phyloP scores from a whole-genome alignment of 2,329 filamentous ascomycete species.

The Bipolaris cookei region DNA sequence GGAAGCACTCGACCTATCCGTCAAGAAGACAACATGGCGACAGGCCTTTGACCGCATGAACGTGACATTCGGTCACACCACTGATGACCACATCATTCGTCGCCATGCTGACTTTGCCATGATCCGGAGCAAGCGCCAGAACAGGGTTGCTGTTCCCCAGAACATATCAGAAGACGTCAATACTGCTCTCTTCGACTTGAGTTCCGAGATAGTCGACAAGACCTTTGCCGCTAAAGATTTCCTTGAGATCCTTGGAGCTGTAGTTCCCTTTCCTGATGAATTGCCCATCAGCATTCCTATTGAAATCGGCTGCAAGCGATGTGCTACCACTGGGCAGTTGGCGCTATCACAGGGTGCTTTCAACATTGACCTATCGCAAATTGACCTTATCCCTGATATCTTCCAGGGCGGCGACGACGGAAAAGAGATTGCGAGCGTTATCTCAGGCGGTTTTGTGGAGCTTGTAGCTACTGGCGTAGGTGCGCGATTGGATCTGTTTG shows the following conservation, averaged over 20 bases:
- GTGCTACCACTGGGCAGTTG: slow-evolving; percentile 41
- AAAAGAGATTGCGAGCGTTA: slow-evolving; percentile 34
- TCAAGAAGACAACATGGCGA: slow-evolving; percentile 35
- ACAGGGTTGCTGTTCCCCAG: slow-evolving; percentile 28
- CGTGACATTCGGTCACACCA: slow-evolving; percentile 43
- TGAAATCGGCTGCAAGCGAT: slow-evolving; percentile 48
- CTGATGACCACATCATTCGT: slow-evolving; percentile 39
- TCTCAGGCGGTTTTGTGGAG: slow-evolving; percentile 45
- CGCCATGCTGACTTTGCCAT: slow-evolving; percentile 37
- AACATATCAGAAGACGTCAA: slow-evolving; percentile 28
- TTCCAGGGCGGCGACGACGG: slow-evolving; percentile 33
- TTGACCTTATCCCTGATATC: slow-evolving; percentile 34
- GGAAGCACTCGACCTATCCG: slow-evolving; percentile 34
- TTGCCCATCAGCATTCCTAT: slow-evolving; percentile 24
- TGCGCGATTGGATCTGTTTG: slow-evolving; percentile 46
- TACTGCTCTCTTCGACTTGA: slow-evolving; percentile 32
- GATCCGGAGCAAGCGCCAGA: slow-evolving; percentile 24
- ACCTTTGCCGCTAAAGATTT: slow-evolving; percentile 33
- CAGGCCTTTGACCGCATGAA: slow-evolving; percentile 40
- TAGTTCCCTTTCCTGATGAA: slow-evolving; percentile 23
- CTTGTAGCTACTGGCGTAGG: slow-evolving; percentile 38
- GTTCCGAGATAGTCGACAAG: slow-evolving; percentile 30
- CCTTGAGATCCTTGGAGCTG: slow-evolving; percentile 18
- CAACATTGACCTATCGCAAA: slow-evolving; percentile 33
- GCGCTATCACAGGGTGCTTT: slow-evolving; percentile 42